Evolutionary conservation across 106 monocot genomes (phyloP).

Genomic region (Iris macrosiphon): DNA sequence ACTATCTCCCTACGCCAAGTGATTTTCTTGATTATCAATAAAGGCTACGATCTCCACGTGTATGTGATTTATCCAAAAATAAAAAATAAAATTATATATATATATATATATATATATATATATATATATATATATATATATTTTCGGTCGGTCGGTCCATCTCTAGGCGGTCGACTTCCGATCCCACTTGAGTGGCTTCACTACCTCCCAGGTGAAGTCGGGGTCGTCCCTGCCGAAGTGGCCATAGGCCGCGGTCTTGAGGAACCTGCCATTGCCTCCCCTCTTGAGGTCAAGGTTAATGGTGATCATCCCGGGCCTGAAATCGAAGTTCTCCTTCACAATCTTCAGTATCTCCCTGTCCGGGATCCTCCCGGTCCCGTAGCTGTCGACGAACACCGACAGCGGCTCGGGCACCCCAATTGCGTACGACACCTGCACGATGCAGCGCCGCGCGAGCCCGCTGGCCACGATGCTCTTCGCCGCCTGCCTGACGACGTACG

Average conservation of each 20-base stretch:
- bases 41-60: too few species aligned
- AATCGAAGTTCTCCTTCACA: constrained; percentile 52
- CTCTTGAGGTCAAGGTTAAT: constrained; percentile 56
- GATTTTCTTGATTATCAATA: too few species aligned
- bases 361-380: constrained; percentile 49
- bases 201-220: constrained; percentile 20
- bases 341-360: constrained; percentile 50
- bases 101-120: too few species aligned
- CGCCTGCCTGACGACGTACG: constrained; percentile 51
- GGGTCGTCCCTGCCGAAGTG: constrained; percentile 55
- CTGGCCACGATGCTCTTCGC: constrained; percentile 54
- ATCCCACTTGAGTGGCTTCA: constrained; percentile 17
- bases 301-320: constrained; percentile 60
- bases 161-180: constrained; percentile 6
- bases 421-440: constrained; percentile 54
- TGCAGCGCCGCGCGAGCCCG: constrained; percentile 50
- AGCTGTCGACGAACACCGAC: constrained; percentile 56
- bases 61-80: too few species aligned
- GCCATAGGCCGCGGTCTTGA: constrained; percentile 56
- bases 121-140: too few species aligned
- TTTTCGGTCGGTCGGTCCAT: too few species aligned
- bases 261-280: constrained; percentile 39
- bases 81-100: too few species aligned
- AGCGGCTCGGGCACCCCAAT: constrained; percentile 55
- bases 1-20: too few species aligned